Evolutionary conservation across 179 eudicot genomes (phyloP).

Genomic region (Amaranthus tricolor): DNA sequence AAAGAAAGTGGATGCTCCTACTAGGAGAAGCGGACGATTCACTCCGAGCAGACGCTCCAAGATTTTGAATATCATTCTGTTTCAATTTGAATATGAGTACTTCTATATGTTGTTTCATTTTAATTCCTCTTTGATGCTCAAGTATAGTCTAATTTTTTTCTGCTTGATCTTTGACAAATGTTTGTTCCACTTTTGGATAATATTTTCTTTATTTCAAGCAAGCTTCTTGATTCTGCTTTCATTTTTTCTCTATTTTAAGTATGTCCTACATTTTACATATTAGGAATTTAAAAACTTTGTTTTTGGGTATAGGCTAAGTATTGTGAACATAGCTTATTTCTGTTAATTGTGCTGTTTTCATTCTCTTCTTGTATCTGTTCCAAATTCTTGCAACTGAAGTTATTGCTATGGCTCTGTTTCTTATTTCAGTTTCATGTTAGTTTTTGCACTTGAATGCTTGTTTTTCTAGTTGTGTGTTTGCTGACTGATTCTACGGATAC

Average conservation of each 20-base stretch:
- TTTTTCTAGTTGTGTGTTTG: not conserved
- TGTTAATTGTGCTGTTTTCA: not conserved
- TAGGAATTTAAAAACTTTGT: no score
- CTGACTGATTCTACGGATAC: not conserved
- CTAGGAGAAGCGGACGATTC: no score
- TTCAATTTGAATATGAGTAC: not conserved
- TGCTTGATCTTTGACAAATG: not conserved
- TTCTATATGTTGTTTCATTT: not conserved
- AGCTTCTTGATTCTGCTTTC: not conserved
- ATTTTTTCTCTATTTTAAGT: not conserved
- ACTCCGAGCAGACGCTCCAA: no score
- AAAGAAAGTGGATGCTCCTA: no score
- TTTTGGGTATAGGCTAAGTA: not conserved
- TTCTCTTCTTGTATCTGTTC: not conserved
- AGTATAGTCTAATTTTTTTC: not conserved
- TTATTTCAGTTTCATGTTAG: not conserved
- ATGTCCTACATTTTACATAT: not conserved
- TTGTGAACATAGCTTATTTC: not conserved
- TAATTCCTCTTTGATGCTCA: not conserved
- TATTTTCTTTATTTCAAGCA: not conserved
- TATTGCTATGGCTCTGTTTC: conserved; percentile 1
- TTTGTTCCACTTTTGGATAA: not conserved
- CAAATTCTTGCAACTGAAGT: not conserved
- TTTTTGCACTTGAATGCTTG: not conserved
- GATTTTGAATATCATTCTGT: no score